Evolutionary conservation across 805 yeast genomes (phyloP).

Genomic region (Candida xyloterini): DNA sequence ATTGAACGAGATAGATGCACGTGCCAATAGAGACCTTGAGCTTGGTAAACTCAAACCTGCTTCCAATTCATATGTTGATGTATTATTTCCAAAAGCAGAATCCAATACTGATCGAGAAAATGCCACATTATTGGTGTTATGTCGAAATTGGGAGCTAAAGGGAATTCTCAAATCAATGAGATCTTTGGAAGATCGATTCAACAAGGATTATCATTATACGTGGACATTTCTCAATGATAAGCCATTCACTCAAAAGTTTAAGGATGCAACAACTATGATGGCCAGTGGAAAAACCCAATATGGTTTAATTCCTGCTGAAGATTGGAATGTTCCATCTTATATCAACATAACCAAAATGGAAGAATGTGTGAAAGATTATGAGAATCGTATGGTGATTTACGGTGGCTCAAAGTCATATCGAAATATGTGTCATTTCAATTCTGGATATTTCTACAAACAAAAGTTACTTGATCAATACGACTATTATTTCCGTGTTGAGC

Average conservation of each 20-base stretch:
- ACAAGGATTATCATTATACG: constrained; percentile 61
- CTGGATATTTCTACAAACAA: constrained; percentile 86
- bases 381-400: constrained; percentile 51
- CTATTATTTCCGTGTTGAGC: constrained; percentile 95
- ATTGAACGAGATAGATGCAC: background rate
- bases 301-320: constrained; percentile 60
- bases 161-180: constrained; percentile 77
- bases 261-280: constrained; percentile 55
- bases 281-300: constrained; percentile 66
- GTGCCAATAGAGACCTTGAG: constrained; percentile 8
- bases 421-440: constrained; percentile 94
- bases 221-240: constrained; percentile 81
- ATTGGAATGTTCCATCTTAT: constrained; percentile 76
- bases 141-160: constrained; percentile 72
- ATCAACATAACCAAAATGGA: constrained; percentile 59
- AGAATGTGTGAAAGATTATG: constrained; percentile 43
- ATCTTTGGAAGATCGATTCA: constrained; percentile 73
- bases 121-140: constrained; percentile 86
- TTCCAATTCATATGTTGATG: constrained; percentile 37
- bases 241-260: constrained; percentile 63
- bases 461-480: constrained; percentile 68
- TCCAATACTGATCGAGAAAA: constrained; percentile 50
- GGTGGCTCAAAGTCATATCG: constrained; percentile 69
- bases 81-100: constrained; percentile 24
- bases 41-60: constrained; percentile 34